A percentile compares a stretch with the other conserved stretches of the same genome.
Evolutionary conservation across 2,329 filamentous ascomycete species (phyloP).

Genomic region (Phialocephala sp.): DNA sequence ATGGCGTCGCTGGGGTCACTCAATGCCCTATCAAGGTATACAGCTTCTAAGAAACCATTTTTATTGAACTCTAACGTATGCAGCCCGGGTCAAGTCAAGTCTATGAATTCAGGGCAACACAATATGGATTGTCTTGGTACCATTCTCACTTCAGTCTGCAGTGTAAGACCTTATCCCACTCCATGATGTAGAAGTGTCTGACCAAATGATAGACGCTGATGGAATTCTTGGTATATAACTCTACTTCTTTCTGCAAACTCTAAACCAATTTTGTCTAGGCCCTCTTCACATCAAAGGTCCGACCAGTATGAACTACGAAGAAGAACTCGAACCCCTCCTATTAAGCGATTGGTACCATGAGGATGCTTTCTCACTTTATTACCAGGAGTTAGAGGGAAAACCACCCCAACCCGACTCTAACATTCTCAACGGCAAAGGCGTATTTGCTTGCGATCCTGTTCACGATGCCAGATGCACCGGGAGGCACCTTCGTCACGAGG

Average conservation of each 20-base stretch:
- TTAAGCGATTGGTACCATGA: slow-evolving; percentile 27
- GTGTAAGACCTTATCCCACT: too few species aligned
- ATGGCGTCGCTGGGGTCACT: slow-evolving; percentile 51
- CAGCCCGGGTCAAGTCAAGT: slow-evolving; percentile 45
- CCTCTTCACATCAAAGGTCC: slow-evolving; percentile 67
- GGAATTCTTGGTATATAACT: slow-evolving; percentile 55
- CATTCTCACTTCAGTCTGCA: slow-evolving; percentile 60
- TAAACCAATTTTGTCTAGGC: neutral
- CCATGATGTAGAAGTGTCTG: too few species aligned
- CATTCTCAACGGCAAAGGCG: too few species aligned
- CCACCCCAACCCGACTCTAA: too few species aligned
- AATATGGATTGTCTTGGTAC: slow-evolving; percentile 60
- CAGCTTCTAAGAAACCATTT: slow-evolving; percentile 29
- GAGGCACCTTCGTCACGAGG: neutral
- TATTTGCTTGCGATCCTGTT: slow-evolving; percentile 11
- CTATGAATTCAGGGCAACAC: slow-evolving; percentile 29
- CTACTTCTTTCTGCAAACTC: neutral
- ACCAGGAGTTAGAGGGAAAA: slow-evolving; percentile 34
- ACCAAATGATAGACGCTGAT: slow-evolving; percentile 51
- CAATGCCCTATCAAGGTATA: slow-evolving; percentile 45
- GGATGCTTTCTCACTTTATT: slow-evolving; percentile 34
- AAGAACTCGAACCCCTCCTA: slow-evolving; percentile 58
- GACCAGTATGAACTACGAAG: slow-evolving; percentile 61
- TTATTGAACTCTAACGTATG: too few species aligned
- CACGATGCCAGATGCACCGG: slow-evolving; percentile 15